phyloP scores from a whole-genome alignment of 139 green algal genomes.

The Ulvella scutata region DNA sequence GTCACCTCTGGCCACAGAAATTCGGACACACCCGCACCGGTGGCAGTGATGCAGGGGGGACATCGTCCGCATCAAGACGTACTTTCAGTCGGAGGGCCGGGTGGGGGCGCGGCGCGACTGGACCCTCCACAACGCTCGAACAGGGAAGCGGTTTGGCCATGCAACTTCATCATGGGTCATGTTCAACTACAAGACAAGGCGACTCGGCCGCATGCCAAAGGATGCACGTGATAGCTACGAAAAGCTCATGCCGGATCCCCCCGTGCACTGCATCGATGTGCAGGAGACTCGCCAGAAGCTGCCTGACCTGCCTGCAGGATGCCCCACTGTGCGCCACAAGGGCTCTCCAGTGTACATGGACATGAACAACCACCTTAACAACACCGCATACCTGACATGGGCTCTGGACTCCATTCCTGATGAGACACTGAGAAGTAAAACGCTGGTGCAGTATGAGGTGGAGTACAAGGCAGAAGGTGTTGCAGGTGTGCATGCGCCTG shows the following conservation, averaged over 20 bases:
- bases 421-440: slow-evolving; percentile 20
- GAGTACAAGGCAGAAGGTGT: neutral
- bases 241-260: slow-evolving; percentile 17
- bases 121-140: slow-evolving; percentile 36
- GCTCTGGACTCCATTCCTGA: slow-evolving; percentile 67
- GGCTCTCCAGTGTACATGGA: slow-evolving; percentile 69
- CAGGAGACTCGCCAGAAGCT: slow-evolving; percentile 36
- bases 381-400: slow-evolving; percentile 88
- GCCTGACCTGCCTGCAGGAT: slow-evolving; percentile 17
- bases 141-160: slow-evolving; percentile 40
- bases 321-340: slow-evolving; percentile 34
- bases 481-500: neutral
- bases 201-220: slow-evolving; percentile 57
- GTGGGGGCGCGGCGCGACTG: slow-evolving; percentile 69
- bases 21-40: too few relatives aligned
- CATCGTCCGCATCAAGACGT: slow-evolving; percentile 66
- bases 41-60: slow-evolving; percentile 38
- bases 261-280: slow-evolving; percentile 16
- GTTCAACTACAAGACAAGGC: slow-evolving; percentile 68
- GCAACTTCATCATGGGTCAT: slow-evolving; percentile 87
- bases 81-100: slow-evolving; percentile 66
- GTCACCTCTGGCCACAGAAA: too few relatives aligned
- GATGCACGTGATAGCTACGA: slow-evolving; percentile 33
- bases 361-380: slow-evolving; percentile 99
- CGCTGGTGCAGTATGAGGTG: neutral